Evolutionary conservation across 169 alveolate species (phyloP), one percentile per base, ranked within the genome.

Genomic region (Eimeria acervulina): DNA sequence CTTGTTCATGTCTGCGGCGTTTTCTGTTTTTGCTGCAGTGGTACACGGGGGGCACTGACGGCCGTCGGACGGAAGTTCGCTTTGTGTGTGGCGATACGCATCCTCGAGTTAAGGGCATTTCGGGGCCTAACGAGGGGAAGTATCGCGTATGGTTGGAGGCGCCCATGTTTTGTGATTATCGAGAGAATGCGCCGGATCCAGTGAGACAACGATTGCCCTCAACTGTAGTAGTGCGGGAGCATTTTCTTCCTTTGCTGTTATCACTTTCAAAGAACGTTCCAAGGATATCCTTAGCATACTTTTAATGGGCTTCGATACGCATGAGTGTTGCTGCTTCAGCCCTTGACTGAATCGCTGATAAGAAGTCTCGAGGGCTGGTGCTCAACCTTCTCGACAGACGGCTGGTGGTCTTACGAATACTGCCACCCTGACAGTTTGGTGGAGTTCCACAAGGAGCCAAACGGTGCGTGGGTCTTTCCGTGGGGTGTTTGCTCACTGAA

Each of bases 311-410:
- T 4, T 61, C 26, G 2, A 12, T 23, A 26, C 26, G 15, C 31
- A 15, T 26, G 15, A 23, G 4, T 61, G 31, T 61, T 61, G 31
- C 72, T 61, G 31, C 5, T 61, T 61, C 93, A 93, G 96, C 87
- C 94, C 47, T 55, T 80, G 31, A 76, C 61, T 28, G 96, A 93
- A 68, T 21, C 93, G 61, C 88, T 93, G 28, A 90, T 93, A 2
- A 93, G 96, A 38, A 72, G 89, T 17, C 70, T 93, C 26, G 96
- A 93, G 76, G 96, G 96, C 51, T 83, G 93, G 96, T 93, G 96
- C 88, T 61, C 94, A 40, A 93, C 90, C 68, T 91, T 91, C 90
- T 63, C 78, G 61, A 93, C 96, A 15, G 47, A 66, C 52, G 96
- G 94, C 36, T 80, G 85, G 80, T 93, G 94, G 93, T 66, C 93